phyloP scores from a whole-genome alignment of 2,329 filamentous ascomycete genomes.

The Aspergillus candidus region DNA sequence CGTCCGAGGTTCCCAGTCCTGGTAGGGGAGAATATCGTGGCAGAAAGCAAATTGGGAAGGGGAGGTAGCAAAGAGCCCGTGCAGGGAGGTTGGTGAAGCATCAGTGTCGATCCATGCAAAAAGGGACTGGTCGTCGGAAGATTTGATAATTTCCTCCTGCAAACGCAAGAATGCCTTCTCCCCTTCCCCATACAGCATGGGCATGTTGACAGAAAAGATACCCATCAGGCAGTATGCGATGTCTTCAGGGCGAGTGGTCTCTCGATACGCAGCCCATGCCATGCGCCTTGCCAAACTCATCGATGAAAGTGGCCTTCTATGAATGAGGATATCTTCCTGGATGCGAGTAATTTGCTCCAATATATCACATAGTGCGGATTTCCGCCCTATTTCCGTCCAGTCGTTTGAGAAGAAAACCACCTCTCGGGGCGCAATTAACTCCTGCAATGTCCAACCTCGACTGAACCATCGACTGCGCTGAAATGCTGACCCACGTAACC shows the following conservation, averaged over 20 bases:
- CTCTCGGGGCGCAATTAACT: slow-evolving; percentile 7
- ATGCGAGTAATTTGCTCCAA: slow-evolving; percentile 9
- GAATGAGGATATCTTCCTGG: neutral
- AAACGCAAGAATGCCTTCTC: slow-evolving; percentile 20
- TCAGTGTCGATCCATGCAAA: neutral
- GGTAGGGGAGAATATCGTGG: neutral
- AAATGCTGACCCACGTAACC: neutral
- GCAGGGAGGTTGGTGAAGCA: no score
- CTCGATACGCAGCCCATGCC: slow-evolving; percentile 22
- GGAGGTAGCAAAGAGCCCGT: neutral
- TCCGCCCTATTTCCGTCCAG: neutral
- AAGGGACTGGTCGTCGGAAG: slow-evolving; percentile 16
- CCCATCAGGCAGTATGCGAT: slow-evolving; percentile 27
- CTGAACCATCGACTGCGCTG: slow-evolving; percentile 8
- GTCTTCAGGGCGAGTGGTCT: slow-evolving; percentile 20
- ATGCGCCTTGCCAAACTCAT: slow-evolving; percentile 14
- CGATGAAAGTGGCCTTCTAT: neutral
- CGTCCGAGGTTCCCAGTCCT: neutral
- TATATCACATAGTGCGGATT: neutral
- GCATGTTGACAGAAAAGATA: slow-evolving; percentile 24
- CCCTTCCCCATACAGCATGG: slow-evolving; percentile 23
- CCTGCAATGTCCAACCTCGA: slow-evolving; percentile 15
- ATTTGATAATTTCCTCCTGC: slow-evolving; percentile 26
- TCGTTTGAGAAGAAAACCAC: slow-evolving; percentile 4
- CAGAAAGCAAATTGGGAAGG: neutral